Conservation (phyloP, 108 stramenopile genomes). For the Schizochytrium sp. region DNA sequence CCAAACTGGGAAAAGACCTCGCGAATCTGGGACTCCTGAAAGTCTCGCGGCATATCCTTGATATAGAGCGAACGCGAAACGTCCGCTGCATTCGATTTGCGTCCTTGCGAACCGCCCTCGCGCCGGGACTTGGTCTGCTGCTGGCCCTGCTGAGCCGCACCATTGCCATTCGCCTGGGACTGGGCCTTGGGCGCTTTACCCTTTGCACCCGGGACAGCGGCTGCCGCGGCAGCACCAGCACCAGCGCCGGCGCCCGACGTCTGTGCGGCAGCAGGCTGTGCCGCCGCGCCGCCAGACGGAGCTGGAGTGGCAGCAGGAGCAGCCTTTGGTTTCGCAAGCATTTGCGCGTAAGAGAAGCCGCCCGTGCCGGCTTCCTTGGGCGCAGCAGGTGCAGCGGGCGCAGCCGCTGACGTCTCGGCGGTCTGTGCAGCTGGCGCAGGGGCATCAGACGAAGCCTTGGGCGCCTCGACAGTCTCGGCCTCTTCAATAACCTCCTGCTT, state of each 20-base stretch:
- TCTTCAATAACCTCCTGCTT: neutral
- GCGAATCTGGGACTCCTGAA: neutral
- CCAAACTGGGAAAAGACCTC: conserved; percentile 5
- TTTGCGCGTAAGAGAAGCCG: neutral
- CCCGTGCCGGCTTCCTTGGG: neutral
- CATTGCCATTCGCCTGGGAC: neutral
- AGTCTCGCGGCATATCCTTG: neutral
- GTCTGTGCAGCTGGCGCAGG: neutral
- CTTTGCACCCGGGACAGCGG: neutral
- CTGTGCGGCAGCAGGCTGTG: no score
- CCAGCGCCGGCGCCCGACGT: neutral
- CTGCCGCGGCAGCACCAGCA: neutral
- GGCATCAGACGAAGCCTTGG: neutral
- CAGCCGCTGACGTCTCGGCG: neutral
- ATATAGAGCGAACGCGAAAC: neutral
- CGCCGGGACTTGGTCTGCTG: neutral
- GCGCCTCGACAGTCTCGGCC: neutral
- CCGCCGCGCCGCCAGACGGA: neutral
- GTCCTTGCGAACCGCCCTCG: neutral
- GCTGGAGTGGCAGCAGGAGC: neutral
- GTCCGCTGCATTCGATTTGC: neutral
- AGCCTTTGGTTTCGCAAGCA: neutral
- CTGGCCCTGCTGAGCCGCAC: neutral
- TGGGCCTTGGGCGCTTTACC: neutral
- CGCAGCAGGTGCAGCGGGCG: neutral